Conservation (phyloP, 2,329 filamentous ascomycete species). For the Talaromyces marneffei region DNA sequence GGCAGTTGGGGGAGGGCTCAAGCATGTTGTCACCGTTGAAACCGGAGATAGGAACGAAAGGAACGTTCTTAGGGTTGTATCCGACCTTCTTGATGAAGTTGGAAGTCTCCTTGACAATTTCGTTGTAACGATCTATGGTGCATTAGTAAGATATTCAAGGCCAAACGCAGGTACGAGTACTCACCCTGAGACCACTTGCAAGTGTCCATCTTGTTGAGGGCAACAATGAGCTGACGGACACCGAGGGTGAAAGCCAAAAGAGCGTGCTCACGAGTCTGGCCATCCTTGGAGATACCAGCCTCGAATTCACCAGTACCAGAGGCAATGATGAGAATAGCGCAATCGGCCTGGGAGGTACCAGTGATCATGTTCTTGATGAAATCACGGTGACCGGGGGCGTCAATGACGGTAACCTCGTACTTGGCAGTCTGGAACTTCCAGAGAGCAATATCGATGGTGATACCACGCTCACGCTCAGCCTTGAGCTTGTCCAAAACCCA, state of each 20-base stretch:
- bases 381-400: conserved; percentile 99
- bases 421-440: conserved; percentile 99
- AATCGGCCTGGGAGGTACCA: conserved; percentile 99
- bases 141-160: not conserved
- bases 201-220: conserved; percentile 99
- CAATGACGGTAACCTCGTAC: conserved; percentile 97
- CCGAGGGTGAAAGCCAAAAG: conserved; percentile 99
- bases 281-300: conserved; percentile 99
- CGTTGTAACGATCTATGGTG: conserved; percentile 70
- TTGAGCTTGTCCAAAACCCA: conserved; percentile 99
- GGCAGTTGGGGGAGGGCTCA: conserved; percentile 78
- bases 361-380: conserved; percentile 99
- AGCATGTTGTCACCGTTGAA: conserved; percentile 99
- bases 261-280: conserved; percentile 99
- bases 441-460: conserved; percentile 99
- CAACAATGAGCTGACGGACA: conserved; percentile 99
- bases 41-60: conserved; percentile 99
- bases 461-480: conserved; percentile 99
- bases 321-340: conserved; percentile 99
- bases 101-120: conserved; percentile 99
- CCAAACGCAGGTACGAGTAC: not conserved
- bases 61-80: conserved; percentile 98
- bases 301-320: conserved; percentile 99
- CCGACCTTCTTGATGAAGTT: conserved; percentile 99
- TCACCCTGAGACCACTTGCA: conserved; percentile 82